Evolutionary conservation across 805 yeast species (phyloP).

Genomic region (Teunomyces tritomae): DNA sequence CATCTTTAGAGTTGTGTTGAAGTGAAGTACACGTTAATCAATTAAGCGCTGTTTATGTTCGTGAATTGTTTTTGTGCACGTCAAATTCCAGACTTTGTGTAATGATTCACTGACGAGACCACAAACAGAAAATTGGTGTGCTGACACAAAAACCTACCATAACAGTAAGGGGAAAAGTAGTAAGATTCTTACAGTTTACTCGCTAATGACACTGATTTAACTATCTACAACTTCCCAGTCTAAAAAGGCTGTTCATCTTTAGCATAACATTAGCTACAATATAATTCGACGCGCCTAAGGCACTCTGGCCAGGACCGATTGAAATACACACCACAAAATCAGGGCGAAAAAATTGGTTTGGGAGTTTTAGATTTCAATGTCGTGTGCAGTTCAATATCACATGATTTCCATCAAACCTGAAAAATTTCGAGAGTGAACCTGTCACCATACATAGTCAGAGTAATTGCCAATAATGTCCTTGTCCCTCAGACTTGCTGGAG

Average conservation of each 20-base stretch:
- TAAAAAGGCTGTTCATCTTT: too few species aligned
- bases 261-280: too few species aligned
- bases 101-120: background rate
- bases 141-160: background rate
- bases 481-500: slow-evolving; percentile 20
- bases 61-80: slow-evolving; percentile 1
- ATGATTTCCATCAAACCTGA: slow-evolving; percentile 3
- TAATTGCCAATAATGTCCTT: slow-evolving; percentile 18
- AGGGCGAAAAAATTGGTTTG: background rate
- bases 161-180: background rate
- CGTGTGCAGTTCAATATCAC: slow-evolving; percentile 1
- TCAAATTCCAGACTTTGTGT: background rate
- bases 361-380: background rate
- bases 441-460: background rate
- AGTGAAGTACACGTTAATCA: background rate
- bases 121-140: background rate
- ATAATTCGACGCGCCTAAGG: too few species aligned
- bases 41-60: slow-evolving; percentile 2
- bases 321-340: background rate
- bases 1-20: slow-evolving; percentile 1
- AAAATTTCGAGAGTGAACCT: slow-evolving; percentile 2
- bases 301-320: too few species aligned
- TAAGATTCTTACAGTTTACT: too few species aligned
- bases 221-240: too few species aligned
- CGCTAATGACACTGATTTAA: too few species aligned